Evolutionary conservation across 2,329 filamentous ascomycete genomes (phyloP), one percentile per base, ranked within the genome.

Genomic region (Diaporthe citri): DNA sequence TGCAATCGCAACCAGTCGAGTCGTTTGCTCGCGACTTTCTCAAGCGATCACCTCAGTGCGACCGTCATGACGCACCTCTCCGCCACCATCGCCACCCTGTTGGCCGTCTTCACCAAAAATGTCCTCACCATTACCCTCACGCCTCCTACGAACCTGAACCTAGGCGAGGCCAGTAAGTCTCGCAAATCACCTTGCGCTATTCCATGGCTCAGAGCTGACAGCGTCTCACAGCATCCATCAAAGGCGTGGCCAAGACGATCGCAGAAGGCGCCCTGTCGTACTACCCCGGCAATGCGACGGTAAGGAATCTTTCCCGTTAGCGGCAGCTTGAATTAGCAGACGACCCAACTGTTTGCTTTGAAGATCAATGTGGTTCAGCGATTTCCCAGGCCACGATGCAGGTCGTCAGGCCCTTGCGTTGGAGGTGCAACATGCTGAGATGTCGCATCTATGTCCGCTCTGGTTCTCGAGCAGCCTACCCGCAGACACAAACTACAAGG

Each of bases 261-360:
- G 92, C 92, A 7, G 85, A 87, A 69, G 91, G 88, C 62, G 85
- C 92, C 79, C 90, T 93, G 86, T 86, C 86, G 56, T 93, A 90
- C 82, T 94, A 94, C 82, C 87, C 86, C 1, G 92, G 92, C 66
- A 92, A 77, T 41, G 76, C 77, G n/a, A 76, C 72, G 59, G 86
- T 88, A 82, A 55, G 82, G 75, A 4, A 22, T 46, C 22, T 34
- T 46, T 31, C 20, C 46, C 9, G 1, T 62, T 22, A 39, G n/a
- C 6, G 46, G 17, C 20, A 13, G 10, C 4, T 34, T 43, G 7
- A 20, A 43, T 20, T 20, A 15, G 3, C n/a, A 52, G 17, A 13
- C 22, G 34, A n/a, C 20, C 43, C 71, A 46, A n/a, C 13, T 64
- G 48, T 64, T 64, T 72, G 57, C 57, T 55, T 4, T 1, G 70